Evolutionary conservation across 164 flowering plant species (phyloP), one percentile per base, ranked within the genome.

Genomic region (Hamamelis virginiana): DNA sequence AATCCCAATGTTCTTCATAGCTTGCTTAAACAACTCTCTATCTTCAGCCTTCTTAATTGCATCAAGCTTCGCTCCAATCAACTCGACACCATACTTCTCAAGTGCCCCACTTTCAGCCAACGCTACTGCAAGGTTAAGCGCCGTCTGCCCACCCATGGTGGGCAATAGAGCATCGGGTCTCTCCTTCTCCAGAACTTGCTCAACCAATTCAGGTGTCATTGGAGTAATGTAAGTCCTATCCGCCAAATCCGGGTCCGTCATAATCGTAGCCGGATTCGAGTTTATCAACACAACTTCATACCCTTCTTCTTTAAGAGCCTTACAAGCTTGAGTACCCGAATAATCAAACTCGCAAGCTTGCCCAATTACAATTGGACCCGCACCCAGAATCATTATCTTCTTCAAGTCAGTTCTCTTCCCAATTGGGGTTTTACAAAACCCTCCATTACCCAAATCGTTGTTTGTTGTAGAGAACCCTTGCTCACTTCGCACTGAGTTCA

Each of bases 91-190:
- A 47, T 87, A 91, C 64, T 73, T 84, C 41, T 88, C 93, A 53
- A 95, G 69, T 0, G 75, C 91, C 5, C 97, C 98, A 50, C 86
- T 85, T 68, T 94, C 97, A 0, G 98, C 94, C 72, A 94, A 76
- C 0, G 93, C 95, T 1, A 94, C 97, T 5, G 97, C 98, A 23
- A 94, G 87, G 66, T 94, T 94, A 16, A 94, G 80, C 3, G 97
- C 97, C 0, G 98, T 94, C 80, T 94, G 98, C 41, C 98, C 98
- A 4, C 98, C 98, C 98, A 95, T 95, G 0, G 99, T 95, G 59
- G 98, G 99, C 47, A 95, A 64, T n/a, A 95, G 69, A 0, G 99
- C 99, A 71, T 95, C 98, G 3, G 97, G 99, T 41, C 98, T 79
- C 83, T 95, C 99, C 76, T 91, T 86, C 70, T 82, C 92, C 48